These are phyloP conservation scores for Aspergillus tubingensis DNA, from an alignment of 2,329 filamentous ascomycete genomes.

Conservation along the genomic window DNA sequence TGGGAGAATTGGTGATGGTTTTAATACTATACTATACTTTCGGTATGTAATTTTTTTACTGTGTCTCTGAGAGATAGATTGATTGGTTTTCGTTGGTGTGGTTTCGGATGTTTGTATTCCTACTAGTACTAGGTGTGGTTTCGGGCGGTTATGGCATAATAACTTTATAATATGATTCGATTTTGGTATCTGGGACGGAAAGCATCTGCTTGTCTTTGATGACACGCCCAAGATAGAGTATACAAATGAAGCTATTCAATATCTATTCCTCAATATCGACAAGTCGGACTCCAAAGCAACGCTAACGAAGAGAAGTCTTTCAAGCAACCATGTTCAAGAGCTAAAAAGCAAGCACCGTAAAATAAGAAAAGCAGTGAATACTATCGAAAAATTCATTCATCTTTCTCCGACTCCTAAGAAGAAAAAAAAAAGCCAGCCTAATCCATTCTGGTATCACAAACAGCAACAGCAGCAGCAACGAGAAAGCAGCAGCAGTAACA, in stretches of 20 bases:
- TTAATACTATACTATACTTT: neutral
- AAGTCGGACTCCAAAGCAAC: neutral
- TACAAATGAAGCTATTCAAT: too few relatives aligned
- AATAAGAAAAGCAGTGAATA: too few relatives aligned
- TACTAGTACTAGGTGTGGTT: neutral
- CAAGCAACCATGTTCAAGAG: neutral
- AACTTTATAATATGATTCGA: too few relatives aligned
- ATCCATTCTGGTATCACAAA: constrained; percentile 5
- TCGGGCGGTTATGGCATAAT: neutral
- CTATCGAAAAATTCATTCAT: neutral
- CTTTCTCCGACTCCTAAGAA: neutral
- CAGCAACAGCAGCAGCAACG: neutral
- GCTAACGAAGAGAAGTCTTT: neutral
- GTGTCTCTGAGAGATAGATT: too few relatives aligned
- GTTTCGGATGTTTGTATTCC: neutral
- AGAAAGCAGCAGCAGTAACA: neutral
- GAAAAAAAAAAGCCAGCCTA: neutral
- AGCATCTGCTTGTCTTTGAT: too few relatives aligned
- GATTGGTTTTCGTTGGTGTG: too few relatives aligned
- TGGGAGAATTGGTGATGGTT: constrained; percentile 79
- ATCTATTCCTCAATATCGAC: neutral
- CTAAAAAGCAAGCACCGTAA: neutral
- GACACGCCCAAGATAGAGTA: too few relatives aligned
- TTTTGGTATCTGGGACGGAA: too few relatives aligned
- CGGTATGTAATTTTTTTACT: neutral